A percentile compares a stretch with the other conserved stretches of the same genome.
These are phyloP conservation scores for Letharia columbiana DNA, from an alignment of 495 filamentous ascomycete genomes.

Conservation along the genomic window DNA sequence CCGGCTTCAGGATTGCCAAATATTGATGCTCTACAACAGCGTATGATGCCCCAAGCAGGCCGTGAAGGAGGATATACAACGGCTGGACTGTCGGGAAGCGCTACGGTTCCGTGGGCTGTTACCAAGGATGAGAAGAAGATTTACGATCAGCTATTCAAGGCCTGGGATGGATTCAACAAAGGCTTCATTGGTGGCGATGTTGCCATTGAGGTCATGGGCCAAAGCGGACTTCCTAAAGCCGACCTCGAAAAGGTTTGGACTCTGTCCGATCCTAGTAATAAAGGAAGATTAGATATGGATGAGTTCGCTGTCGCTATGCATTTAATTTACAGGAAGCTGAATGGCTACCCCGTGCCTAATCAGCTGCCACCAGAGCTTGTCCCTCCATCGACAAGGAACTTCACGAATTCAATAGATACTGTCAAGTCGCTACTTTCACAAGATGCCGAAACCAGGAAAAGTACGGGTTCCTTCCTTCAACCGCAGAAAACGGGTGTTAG, in stretches of 20 bases:
- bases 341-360: slow-evolving; percentile 89
- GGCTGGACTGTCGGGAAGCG: slow-evolving; percentile 80
- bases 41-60: slow-evolving; percentile 96
- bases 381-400: slow-evolving; percentile 88
- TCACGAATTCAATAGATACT: slow-evolving; percentile 84
- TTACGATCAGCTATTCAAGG: slow-evolving; percentile 90
- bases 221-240: slow-evolving; percentile 82
- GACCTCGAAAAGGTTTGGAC: slow-evolving; percentile 95
- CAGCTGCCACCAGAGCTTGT: slow-evolving; percentile 88
- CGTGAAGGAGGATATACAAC: slow-evolving; percentile 90
- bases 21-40: slow-evolving; percentile 84
- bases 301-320: slow-evolving; percentile 99
- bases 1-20: slow-evolving; percentile 85
- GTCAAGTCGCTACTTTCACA: slow-evolving; percentile 87
- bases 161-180: slow-evolving; percentile 93
- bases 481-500: slow-evolving; percentile 97
- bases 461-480: slow-evolving; percentile 73
- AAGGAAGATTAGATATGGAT: slow-evolving; percentile 88
- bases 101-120: slow-evolving; percentile 94
- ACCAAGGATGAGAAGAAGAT: slow-evolving; percentile 98
- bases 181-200: slow-evolving; percentile 89
- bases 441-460: slow-evolving; percentile 79
- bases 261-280: slow-evolving; percentile 84
- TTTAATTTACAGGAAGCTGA: slow-evolving; percentile 92
- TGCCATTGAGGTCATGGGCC: slow-evolving; percentile 94